Evolutionary conservation across 441 rosid species (phyloP).

Genomic region (Hypseocharis bilobata): DNA sequence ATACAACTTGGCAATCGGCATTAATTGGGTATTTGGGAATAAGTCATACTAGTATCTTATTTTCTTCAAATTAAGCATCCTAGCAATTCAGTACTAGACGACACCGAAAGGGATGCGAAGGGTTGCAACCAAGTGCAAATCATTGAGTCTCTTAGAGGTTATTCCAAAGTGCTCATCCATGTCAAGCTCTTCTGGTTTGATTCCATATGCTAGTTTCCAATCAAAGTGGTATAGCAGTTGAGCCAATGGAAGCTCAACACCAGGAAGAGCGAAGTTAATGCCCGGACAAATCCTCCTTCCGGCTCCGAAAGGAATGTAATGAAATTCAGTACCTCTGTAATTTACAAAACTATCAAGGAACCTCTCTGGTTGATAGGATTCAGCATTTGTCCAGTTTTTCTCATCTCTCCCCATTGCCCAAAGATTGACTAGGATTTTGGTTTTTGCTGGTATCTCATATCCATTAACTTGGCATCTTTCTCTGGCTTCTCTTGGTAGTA

Average conservation of each 20-base stretch:
- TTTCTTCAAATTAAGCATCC: too few relatives aligned
- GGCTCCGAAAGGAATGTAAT: constrained; percentile 15
- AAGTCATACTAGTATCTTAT: too few relatives aligned
- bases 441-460: constrained; percentile 13
- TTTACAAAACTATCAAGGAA: constrained; percentile 6
- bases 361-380: constrained; percentile 15
- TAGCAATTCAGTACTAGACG: too few relatives aligned
- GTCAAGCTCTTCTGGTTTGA: too few relatives aligned
- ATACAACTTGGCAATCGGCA: too few relatives aligned
- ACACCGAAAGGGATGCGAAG: too few relatives aligned
- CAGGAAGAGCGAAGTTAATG: constrained; percentile 7
- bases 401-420: constrained; percentile 18
- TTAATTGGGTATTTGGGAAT: too few relatives aligned
- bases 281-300: constrained; percentile 24
- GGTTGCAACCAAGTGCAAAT: too few relatives aligned
- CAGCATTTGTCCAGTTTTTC: constrained; percentile 12
- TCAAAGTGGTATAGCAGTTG: constrained; percentile 22
- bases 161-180: too few relatives aligned
- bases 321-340: constrained; percentile 14
- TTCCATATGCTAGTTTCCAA: too few relatives aligned
- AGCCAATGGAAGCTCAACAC: constrained; percentile 22
- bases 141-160: too few relatives aligned
- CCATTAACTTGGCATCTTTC: constrained; percentile 10
- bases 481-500: constrained; percentile 7
- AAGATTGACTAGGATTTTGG: not conserved